These are phyloP conservation scores for Emericellopsis atlantica DNA, from an alignment of 2,329 filamentous ascomycete genomes.

Conservation along the genomic window DNA sequence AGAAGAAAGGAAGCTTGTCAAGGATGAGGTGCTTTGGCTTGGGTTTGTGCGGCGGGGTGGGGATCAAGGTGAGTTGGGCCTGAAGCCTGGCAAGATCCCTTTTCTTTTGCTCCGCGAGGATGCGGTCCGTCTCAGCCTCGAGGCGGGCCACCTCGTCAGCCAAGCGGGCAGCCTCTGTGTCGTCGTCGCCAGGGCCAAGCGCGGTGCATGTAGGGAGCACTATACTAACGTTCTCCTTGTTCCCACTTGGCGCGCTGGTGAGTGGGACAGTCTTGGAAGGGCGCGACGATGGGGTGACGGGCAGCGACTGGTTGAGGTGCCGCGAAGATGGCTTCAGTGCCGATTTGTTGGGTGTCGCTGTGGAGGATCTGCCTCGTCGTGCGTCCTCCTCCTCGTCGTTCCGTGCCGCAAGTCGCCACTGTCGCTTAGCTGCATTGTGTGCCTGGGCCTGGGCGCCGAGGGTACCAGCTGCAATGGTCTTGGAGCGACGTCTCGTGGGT, in stretches of 20 bases:
- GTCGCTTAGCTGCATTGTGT: constrained; percentile 1
- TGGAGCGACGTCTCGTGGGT: background rate
- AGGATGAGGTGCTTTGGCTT: constrained; percentile 27
- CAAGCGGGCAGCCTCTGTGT: constrained; percentile 6
- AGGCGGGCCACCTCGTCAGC: constrained; percentile 27
- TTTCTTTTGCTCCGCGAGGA: constrained; percentile 35
- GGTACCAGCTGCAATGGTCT: background rate
- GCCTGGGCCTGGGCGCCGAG: no score
- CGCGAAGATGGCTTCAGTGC: background rate
- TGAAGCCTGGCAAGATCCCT: constrained; percentile 32
- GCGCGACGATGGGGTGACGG: background rate
- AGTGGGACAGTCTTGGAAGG: background rate
- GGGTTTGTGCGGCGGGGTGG: constrained; percentile 13
- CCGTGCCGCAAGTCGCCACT: background rate
- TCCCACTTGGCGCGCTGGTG: background rate
- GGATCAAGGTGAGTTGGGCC: constrained; percentile 22
- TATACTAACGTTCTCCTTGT: no score
- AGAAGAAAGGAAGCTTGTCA: constrained; percentile 33
- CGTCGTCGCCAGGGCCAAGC: background rate
- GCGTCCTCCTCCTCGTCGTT: background rate
- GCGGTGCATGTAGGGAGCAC: no score
- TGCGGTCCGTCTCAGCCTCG: constrained; percentile 33
- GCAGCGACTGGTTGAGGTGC: background rate
- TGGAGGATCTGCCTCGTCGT: background rate
- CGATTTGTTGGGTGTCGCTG: background rate